These are phyloP conservation scores for Eucalyptus caleyi DNA, from an alignment of 345 rosid genomes.

Conservation along the genomic window DNA sequence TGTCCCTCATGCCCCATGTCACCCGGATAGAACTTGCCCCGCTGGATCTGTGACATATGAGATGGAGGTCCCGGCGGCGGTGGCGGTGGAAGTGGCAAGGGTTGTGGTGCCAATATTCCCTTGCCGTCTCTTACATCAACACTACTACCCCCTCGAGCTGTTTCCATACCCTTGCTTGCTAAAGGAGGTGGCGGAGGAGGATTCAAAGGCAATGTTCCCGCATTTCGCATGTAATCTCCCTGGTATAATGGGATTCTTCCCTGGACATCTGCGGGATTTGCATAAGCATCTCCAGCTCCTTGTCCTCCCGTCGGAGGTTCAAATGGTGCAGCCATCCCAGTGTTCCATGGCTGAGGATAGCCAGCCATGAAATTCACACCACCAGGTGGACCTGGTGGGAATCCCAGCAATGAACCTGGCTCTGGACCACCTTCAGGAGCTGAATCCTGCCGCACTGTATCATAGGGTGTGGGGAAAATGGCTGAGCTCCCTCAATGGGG, in stretches of 20 bases:
- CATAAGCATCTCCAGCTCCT: conserved; percentile 25
- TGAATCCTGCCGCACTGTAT: conserved; percentile 30
- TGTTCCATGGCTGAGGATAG: conserved; percentile 69
- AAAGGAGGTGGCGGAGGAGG: conserved; percentile 22
- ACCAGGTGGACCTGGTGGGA: conserved; percentile 44
- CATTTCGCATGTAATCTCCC: conserved; percentile 44
- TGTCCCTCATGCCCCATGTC: conserved; percentile 50
- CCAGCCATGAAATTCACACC: conserved; percentile 31
- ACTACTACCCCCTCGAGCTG: conserved; percentile 10
- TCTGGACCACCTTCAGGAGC: conserved; percentile 50
- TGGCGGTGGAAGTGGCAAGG: conserved; percentile 29
- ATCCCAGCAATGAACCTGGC: conserved; percentile 67
- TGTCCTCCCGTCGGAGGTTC: conserved; percentile 25
- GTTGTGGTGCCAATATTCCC: conserved; percentile 37
- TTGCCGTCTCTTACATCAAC: conserved; percentile 38
- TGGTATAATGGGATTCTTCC: conserved; percentile 33
- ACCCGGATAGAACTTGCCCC: conserved; percentile 37
- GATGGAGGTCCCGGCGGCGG: conserved; percentile 20
- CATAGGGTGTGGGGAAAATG: conserved; percentile 48
- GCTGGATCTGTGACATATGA: conserved; percentile 24
- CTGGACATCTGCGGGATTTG: conserved; percentile 24
- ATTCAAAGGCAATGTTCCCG: conserved; percentile 18
- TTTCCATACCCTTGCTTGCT: conserved; percentile 4
- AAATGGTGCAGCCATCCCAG: conserved; percentile 20
- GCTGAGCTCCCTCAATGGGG: conserved; percentile 60